These are phyloP conservation scores for Suzukiozyma palmioleophila DNA, from an alignment of 1,139 yeast genomes.

Conservation along the genomic window DNA sequence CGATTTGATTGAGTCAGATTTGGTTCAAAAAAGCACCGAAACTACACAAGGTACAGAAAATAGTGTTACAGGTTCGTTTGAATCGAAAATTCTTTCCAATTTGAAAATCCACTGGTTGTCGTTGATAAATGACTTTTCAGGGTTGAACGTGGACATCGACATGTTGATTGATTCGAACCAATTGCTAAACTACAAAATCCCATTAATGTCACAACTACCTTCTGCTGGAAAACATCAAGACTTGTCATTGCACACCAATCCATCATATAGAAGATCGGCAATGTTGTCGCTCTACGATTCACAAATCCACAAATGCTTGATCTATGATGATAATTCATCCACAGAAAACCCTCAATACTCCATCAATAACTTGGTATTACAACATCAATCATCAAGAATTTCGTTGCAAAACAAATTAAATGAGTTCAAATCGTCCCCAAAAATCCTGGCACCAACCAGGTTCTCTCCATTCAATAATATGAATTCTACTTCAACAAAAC, in stretches of 20 bases:
- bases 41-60: not conserved
- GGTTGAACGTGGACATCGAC: conserved; percentile 21
- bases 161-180: conserved; percentile 11
- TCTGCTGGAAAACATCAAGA: conserved; percentile 35
- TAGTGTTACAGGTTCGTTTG: conserved; percentile 14
- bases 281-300: conserved; percentile 50
- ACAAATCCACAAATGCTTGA: conserved; percentile 32
- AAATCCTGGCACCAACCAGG: conserved; percentile 5
- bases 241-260: conserved; percentile 42
- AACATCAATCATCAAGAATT: conserved; percentile 38
- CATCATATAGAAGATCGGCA: conserved; percentile 52
- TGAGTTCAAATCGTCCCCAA: conserved; percentile 8
- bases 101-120: conserved; percentile 41
- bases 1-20: conserved; percentile 31
- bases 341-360: conserved; percentile 40
- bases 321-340: conserved; percentile 25
- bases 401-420: conserved; percentile 32
- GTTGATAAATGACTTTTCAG: conserved; percentile 32
- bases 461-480: conserved; percentile 3
- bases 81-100: conserved; percentile 44
- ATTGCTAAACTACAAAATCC: conserved; percentile 24
- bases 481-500: conserved; percentile 5
- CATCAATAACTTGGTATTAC: conserved; percentile 34
- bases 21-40: conserved; percentile 12
- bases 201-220: conserved; percentile 22